These are phyloP conservation scores for Phyllosticta paracitricarpa DNA, from an alignment of 2,329 filamentous ascomycete species.

Conservation along the genomic window DNA sequence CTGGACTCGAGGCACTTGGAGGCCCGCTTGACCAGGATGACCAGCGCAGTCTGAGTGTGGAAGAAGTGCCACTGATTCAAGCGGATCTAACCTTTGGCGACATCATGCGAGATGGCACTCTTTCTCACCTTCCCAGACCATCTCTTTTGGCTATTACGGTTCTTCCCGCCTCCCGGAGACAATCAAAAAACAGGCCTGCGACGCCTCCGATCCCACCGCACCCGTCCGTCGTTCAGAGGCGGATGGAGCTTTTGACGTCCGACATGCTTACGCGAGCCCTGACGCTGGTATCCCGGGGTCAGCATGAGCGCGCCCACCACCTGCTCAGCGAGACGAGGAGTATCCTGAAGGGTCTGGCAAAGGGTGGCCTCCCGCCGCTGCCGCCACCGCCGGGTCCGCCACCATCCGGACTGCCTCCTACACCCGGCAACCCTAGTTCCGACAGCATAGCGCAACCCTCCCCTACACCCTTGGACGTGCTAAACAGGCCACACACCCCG, in stretches of 20 bases:
- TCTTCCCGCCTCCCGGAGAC: conserved; percentile 56
- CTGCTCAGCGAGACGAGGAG: conserved; percentile 86
- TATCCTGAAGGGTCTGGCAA: conserved; percentile 90
- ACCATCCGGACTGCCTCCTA: conserved; percentile 24
- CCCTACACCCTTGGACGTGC: conserved; percentile 23
- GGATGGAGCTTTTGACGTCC: conserved; percentile 95
- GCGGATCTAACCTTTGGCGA: conserved; percentile 91
- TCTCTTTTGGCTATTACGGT: conserved; percentile 93
- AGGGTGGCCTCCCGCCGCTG: conserved; percentile 85
- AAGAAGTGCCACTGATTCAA: conserved; percentile 91
- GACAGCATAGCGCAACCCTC: conserved; percentile 19
- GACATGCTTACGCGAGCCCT: conserved; percentile 94
- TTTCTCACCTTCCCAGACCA: conserved; percentile 77
- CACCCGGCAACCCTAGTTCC: conserved; percentile 25
- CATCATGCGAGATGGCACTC: conserved; percentile 76
- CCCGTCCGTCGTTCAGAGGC: conserved; percentile 85
- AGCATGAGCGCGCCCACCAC: conserved; percentile 89
- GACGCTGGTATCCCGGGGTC: conserved; percentile 79
- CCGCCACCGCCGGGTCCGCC: conserved; percentile 46
- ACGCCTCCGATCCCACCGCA: conserved; percentile 84
- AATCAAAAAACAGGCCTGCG: conserved; percentile 40
- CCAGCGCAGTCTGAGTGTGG: conserved; percentile 71
- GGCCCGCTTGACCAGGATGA: conserved; percentile 81
- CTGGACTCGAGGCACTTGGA: conserved; percentile 84
- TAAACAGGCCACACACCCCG: conserved; percentile 26